A percentile compares a stretch with the other conserved stretches of the same genome.
Conservation (phyloP, 1,139 yeast genomes). For the Petasospora fabianii region DNA sequence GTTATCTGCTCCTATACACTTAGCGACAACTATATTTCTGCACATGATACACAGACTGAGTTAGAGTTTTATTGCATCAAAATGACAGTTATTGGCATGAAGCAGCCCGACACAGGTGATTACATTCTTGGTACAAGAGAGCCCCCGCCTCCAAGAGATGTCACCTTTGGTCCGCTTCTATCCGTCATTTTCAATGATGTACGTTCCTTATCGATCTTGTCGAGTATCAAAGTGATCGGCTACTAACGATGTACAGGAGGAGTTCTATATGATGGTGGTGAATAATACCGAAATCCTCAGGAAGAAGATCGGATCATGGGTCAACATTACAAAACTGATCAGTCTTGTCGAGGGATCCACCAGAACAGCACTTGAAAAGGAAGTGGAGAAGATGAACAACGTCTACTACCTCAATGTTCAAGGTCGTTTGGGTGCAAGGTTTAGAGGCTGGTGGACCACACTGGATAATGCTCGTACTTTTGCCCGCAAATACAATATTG, state of each 20-base stretch:
- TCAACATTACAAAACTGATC: conserved; percentile 16
- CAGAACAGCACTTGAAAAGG: conserved; percentile 1
- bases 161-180: conserved; percentile 2
- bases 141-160: conserved; percentile 4
- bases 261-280: conserved; percentile 16
- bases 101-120: background rate
- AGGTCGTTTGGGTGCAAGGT: conserved; percentile 3
- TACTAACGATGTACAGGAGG: too few relatives aligned
- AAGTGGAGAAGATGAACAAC: background rate
- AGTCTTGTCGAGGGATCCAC: conserved; percentile 4
- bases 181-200: conserved; percentile 16
- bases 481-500: conserved; percentile 16
- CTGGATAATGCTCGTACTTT: conserved; percentile 20
- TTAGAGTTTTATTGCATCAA: background rate
- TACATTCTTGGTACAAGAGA: conserved; percentile 11
- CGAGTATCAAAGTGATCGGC: too few relatives aligned
- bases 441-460: conserved; percentile 22
- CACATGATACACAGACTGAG: too few relatives aligned
- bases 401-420: background rate
- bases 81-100: conserved; percentile 5
- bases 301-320: conserved; percentile 25
- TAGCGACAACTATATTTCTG: too few relatives aligned
- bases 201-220: too few relatives aligned
- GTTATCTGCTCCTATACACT: too few relatives aligned
- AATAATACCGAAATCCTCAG: conserved; percentile 10